Conservation (phyloP, 495 filamentous ascomycete species). For the Daldinia concentrica region DNA sequence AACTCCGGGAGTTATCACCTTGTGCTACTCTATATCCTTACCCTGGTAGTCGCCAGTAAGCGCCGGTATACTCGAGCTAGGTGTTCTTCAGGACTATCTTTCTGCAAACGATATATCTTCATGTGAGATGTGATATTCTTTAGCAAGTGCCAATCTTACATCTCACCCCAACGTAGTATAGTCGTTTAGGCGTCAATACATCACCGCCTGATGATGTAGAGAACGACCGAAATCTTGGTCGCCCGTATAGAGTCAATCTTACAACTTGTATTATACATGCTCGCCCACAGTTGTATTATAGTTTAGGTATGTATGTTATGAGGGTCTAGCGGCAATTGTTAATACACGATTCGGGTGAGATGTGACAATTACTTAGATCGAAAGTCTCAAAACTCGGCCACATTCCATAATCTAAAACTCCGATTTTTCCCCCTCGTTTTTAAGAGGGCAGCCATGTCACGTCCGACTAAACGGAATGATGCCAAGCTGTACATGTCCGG, state of each 20-base stretch:
- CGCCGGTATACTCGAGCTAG: neutral
- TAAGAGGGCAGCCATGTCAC: neutral
- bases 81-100: neutral
- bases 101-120: neutral
- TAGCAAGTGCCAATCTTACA: neutral
- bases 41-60: neutral
- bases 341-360: neutral
- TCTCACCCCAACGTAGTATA: neutral
- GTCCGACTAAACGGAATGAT: neutral
- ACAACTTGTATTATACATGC: neutral
- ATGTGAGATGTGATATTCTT: neutral
- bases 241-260: neutral
- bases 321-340: neutral
- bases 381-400: neutral
- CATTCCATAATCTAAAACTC: neutral
- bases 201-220: neutral
- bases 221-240: neutral
- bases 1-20: neutral
- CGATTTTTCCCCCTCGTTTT: neutral
- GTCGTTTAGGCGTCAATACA: neutral
- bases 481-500: neutral
- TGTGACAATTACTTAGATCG: neutral
- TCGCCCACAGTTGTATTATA: neutral
- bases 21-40: neutral
- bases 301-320: neutral